These are phyloP conservation scores for Saturnispora silvae DNA, from an alignment of 805 yeast species.

Conservation along the genomic window DNA sequence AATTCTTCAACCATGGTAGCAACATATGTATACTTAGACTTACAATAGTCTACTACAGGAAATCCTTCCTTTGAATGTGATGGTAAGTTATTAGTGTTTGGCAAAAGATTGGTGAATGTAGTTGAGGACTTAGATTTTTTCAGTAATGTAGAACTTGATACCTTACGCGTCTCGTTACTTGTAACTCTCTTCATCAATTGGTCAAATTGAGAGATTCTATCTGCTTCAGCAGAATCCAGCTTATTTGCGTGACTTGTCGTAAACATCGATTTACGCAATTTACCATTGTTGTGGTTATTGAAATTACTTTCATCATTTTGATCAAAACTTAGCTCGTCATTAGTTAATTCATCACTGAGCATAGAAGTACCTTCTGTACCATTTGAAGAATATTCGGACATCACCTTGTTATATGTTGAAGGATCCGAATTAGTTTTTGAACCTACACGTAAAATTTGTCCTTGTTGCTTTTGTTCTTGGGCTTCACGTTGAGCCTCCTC, in stretches of 20 bases:
- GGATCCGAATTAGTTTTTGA: conserved; percentile 18
- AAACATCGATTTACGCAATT: conserved; percentile 27
- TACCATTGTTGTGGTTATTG: conserved; percentile 32
- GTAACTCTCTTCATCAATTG: conserved; percentile 9
- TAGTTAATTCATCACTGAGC: conserved; percentile 12
- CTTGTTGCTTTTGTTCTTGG: conserved; percentile 7
- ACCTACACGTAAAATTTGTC: conserved; percentile 5
- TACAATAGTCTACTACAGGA: conserved; percentile 39
- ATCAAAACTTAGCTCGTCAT: conserved; percentile 5
- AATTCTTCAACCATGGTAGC: conserved; percentile 55
- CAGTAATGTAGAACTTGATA: conserved; percentile 8
- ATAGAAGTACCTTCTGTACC: conserved; percentile 24
- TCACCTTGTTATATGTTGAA: conserved; percentile 18
- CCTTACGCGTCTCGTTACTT: neutral
- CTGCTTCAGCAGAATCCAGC: too few species aligned
- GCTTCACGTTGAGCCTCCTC: conserved; percentile 20
- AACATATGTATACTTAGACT: conserved; percentile 47
- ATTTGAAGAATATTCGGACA: conserved; percentile 23
- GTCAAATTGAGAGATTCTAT: too few species aligned
- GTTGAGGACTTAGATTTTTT: conserved; percentile 25
- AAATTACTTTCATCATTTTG: conserved; percentile 3
- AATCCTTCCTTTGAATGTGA: conserved; percentile 41
- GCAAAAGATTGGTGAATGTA: conserved; percentile 15
- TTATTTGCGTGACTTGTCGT: conserved; percentile 10
- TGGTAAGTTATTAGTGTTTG: conserved; percentile 30